Conservation (phyloP, 208 protist genomes). For the Leishmania aethiopica region DNA sequence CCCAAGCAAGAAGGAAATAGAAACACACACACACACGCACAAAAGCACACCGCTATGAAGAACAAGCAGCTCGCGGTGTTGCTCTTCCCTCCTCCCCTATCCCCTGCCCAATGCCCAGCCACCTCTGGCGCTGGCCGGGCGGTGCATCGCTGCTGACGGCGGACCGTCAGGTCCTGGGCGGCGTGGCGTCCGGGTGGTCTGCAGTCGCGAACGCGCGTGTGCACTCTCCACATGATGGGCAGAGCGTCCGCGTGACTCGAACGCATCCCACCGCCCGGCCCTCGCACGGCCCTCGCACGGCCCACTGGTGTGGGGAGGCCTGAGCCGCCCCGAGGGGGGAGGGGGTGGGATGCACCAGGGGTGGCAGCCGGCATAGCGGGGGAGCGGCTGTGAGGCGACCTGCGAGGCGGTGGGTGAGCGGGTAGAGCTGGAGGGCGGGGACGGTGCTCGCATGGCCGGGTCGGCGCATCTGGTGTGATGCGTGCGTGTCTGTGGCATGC, state of each 20-base stretch:
- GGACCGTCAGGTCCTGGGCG: not conserved
- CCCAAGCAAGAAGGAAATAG: not conserved
- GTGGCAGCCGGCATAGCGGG: too few relatives aligned
- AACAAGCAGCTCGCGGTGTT: not conserved
- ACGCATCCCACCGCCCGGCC: not conserved
- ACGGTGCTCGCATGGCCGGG: not conserved
- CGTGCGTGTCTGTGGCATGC: not conserved
- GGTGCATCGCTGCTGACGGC: too few relatives aligned
- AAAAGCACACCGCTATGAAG: not conserved
- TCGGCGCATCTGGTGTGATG: not conserved
- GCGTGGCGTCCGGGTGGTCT: too few relatives aligned
- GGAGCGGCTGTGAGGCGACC: too few relatives aligned
- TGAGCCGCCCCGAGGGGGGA: not conserved
- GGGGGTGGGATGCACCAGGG: not conserved
- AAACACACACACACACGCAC: not conserved
- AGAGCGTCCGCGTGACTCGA: not conserved
- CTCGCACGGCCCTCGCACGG: too few relatives aligned
- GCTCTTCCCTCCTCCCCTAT: not conserved
- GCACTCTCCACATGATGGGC: not conserved
- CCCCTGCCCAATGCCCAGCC: not conserved
- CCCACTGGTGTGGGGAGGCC: not conserved
- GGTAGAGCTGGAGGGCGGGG: not conserved
- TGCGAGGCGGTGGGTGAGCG: too few relatives aligned
- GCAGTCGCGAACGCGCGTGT: not conserved
- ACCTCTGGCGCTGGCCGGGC: not conserved